Evolutionary conservation across 345 rosid species (phyloP), one percentile per base, ranked within the genome.

Genomic region (Anacardium occidentale): DNA sequence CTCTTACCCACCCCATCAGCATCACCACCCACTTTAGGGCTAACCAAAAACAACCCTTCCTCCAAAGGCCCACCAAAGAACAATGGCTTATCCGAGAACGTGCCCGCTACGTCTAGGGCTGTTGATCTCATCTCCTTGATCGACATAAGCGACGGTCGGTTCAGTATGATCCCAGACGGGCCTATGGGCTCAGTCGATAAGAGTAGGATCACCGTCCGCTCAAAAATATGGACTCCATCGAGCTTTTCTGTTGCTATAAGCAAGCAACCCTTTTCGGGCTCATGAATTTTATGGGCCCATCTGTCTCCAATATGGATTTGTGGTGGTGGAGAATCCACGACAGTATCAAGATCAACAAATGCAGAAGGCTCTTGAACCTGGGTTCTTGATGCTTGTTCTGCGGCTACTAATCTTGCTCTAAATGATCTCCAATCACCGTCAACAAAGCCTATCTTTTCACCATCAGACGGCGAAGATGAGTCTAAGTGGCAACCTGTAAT

Each of bases 31-130:
- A 32, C 72, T 57, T 79, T 79, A 17, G 89, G 91, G 58, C 82
- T 83, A 74, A 86, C 85, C 77, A 94, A 70, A 74, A 92, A 92
- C 76, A 90, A 25, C 66, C 89, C 91, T 26, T 86, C 95, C 79
- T 94, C 92, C 54, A 92, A 71, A 0, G 99, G 98, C 51, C 98
- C 99, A 2, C 99, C 99, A n/a, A 90, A 92, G 83, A 85, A 91
- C 66, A 95, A 79, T 3, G 83, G 86, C 72, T 82, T 76, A 44
- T 90, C 93, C 0, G 89, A 79, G 70, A 91, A 94, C 42, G 90
- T 88, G 21, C 87, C 91, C 0, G 85, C 83, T 56, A 75, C 81
- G 55, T 90, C 91, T 21, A 74, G 77, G 15, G 75, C 81, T 7
- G 80, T 77, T 3, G 96, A 89, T 62, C 82, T 81, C 74, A 87